Base-by-base conservation (phyloP, 768 basidiomycete species). In the Pleurotus citrinopileatus region DNA sequence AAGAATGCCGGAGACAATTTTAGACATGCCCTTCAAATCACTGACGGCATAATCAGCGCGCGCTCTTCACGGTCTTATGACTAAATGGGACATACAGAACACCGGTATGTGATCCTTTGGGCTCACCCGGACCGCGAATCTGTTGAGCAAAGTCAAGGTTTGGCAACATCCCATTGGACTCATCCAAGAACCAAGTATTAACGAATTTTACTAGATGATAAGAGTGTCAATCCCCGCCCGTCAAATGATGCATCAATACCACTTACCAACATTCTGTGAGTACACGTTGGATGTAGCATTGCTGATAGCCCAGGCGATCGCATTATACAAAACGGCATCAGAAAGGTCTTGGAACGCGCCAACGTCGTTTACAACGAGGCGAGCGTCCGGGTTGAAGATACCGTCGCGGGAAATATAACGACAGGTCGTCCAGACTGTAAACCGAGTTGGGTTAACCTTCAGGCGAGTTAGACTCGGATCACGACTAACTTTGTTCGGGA, bases 311-410 rank as follows among this genome's bases (percentile, higher is more conserved):
- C 75, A 86, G 0, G 84, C 76, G 27, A 87, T 64, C 0, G 81
- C 68, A 61, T 84, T 84, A 71, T 82, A 84, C 34, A 84, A 71
- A n/a, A 82, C 72, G 1, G 81, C 78, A 60, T 87, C 80, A 1
- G 84, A 72, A 57, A 87, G 63, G 50, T 70, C 73, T 40, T 77
- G 71, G 66, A 87, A 83, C 15, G 71, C 70, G 42, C 79, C 81
- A 42, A 80, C 75, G 57, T 84, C 72, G 65, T 84, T 75, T 1
- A 51, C 48, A 55, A 87, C 71, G 15, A 74, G 65, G 15, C 80
- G 78, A 2, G 70, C 77, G 58, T 87, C 86, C 1, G 86, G 85
- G 64, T 86, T 86, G 64, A 87, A 83, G 52, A 72, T 66, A 5
- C 87, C 87, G 55, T 89, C 86, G 7, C 78, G 72, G 19, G 63